These are phyloP conservation scores for Phytophthora citricola DNA, from an alignment of 352 stramenopile species.

Conservation along the genomic window DNA sequence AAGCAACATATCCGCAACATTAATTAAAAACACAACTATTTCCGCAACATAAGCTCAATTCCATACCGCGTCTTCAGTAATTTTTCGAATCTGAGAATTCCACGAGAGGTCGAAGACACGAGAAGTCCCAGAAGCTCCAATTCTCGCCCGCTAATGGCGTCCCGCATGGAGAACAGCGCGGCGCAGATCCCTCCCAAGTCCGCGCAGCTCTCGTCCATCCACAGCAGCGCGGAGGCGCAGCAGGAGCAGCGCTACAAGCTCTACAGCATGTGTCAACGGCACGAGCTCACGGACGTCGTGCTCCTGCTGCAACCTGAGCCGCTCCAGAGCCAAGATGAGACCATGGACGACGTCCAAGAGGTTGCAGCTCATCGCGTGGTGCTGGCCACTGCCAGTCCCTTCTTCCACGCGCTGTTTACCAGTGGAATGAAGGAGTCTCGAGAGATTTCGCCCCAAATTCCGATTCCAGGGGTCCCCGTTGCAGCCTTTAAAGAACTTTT, in stretches of 20 bases:
- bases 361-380: constrained; percentile 71
- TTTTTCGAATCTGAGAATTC: constrained; percentile 23
- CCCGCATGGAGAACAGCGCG: constrained; percentile 38
- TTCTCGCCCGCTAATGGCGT: constrained; percentile 16
- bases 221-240: constrained; percentile 20
- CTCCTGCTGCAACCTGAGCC: constrained; percentile 58
- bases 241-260: constrained; percentile 53
- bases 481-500: constrained; percentile 58
- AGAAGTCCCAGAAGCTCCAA: neutral
- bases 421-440: constrained; percentile 73
- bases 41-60: neutral
- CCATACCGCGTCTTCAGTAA: neutral
- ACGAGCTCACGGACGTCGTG: constrained; percentile 69
- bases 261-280: constrained; percentile 49
- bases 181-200: neutral
- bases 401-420: constrained; percentile 81
- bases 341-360: constrained; percentile 19
- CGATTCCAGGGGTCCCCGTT: constrained; percentile 59
- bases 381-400: constrained; percentile 65
- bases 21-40: neutral
- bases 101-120: constrained; percentile 2
- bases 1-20: constrained; percentile 1
- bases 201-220: constrained; percentile 8
- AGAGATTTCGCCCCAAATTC: constrained; percentile 36
- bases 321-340: neutral